Evolutionary conservation across 805 yeast genomes (phyloP).

Genomic region (Hanseniaspora guilliermondii): DNA sequence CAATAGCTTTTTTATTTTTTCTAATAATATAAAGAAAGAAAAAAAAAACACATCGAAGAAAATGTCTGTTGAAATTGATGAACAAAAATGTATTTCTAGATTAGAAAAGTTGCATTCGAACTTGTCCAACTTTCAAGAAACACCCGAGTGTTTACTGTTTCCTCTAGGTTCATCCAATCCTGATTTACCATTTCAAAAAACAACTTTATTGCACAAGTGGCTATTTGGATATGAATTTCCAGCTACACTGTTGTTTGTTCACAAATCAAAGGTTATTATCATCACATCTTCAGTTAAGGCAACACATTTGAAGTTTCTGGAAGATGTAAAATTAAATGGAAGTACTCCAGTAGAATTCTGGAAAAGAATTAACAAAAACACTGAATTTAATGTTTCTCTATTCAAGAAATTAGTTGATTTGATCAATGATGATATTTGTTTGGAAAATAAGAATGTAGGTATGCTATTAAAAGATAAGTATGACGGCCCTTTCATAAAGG

Average conservation of each 20-base stretch:
- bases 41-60: background rate
- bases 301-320: conserved; percentile 42
- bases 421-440: conserved; percentile 29
- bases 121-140: conserved; percentile 23
- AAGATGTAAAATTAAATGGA: conserved; percentile 36
- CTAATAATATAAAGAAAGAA: too few relatives aligned
- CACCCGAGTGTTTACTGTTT: conserved; percentile 41
- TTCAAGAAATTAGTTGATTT: conserved; percentile 44
- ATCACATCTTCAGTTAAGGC: conserved; percentile 79
- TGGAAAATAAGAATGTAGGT: conserved; percentile 43
- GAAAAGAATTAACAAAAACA: conserved; percentile 64
- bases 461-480: conserved; percentile 62
- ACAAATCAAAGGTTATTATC: conserved; percentile 46
- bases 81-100: conserved; percentile 18
- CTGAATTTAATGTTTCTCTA: conserved; percentile 55
- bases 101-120: conserved; percentile 22
- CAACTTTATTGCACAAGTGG: conserved; percentile 83
- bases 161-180: conserved; percentile 79
- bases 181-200: conserved; percentile 79
- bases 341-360: conserved; percentile 42
- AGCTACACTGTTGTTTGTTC: conserved; percentile 65
- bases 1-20: too few relatives aligned
- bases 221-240: conserved; percentile 88
- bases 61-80: conserved; percentile 20
- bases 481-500: conserved; percentile 72